Conservation (phyloP, 805 yeast genomes). For the Metschnikowia lochheadii region DNA sequence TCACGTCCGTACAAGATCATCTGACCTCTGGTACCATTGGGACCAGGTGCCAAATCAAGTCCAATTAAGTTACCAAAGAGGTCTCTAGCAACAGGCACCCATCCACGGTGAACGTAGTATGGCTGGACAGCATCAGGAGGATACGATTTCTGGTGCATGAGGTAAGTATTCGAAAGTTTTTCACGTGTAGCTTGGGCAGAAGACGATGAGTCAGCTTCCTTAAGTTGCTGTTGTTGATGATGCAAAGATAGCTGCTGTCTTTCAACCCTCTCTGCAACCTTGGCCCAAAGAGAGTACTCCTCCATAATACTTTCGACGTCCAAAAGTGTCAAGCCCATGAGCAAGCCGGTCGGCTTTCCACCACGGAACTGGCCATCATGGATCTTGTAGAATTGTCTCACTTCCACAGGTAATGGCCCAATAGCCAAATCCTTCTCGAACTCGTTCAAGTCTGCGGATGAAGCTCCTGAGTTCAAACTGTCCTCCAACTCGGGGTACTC, state of each 20-base stretch:
- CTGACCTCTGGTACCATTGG: slow-evolving; percentile 18
- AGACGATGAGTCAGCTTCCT: slow-evolving; percentile 7
- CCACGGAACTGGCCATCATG: slow-evolving; percentile 46
- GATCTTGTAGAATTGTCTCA: slow-evolving; percentile 42
- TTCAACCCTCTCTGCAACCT: slow-evolving; percentile 39
- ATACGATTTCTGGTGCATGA: slow-evolving; percentile 19
- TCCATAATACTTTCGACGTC: slow-evolving; percentile 42
- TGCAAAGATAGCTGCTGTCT: slow-evolving; percentile 31
- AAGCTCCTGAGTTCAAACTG: slow-evolving; percentile 39
- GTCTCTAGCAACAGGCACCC: slow-evolving; percentile 20
- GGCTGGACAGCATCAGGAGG: slow-evolving; percentile 20
- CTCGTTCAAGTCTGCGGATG: slow-evolving; percentile 44
- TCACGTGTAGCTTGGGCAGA: slow-evolving; percentile 11
- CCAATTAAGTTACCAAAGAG: slow-evolving; percentile 17
- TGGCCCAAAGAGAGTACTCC: slow-evolving; percentile 40
- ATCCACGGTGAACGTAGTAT: slow-evolving; percentile 19
- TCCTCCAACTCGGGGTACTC: slow-evolving; percentile 46
- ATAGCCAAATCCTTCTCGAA: slow-evolving; percentile 42
- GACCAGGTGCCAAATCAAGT: slow-evolving; percentile 21
- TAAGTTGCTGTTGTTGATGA: slow-evolving; percentile 23
- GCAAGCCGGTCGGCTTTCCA: slow-evolving; percentile 42
- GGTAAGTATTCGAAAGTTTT: slow-evolving; percentile 14
- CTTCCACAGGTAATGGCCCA: slow-evolving; percentile 41
- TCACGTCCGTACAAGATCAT: slow-evolving; percentile 20
- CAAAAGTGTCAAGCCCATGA: slow-evolving; percentile 40